Conservation (phyloP, 306 rosid species). For the Myrica gale region DNA sequence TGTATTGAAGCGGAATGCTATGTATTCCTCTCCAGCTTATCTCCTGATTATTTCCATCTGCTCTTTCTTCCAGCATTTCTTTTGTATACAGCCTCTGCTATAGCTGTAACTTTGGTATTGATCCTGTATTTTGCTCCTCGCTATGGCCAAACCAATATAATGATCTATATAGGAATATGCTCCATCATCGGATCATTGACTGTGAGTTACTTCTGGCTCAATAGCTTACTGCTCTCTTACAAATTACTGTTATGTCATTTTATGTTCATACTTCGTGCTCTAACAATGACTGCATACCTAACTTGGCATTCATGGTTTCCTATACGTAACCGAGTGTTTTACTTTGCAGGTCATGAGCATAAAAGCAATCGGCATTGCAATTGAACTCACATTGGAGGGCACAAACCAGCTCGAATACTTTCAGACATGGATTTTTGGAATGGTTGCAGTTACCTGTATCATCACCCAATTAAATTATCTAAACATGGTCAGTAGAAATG, state of each 20-base stretch:
- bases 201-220: conserved; percentile 38
- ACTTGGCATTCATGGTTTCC: conserved; percentile 11
- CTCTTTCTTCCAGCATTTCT: conserved; percentile 62
- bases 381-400: conserved; percentile 81
- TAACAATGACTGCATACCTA: neutral
- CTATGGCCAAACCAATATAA: conserved; percentile 72
- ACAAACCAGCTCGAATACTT: conserved; percentile 59
- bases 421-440: conserved; percentile 81
- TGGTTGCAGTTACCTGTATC: conserved; percentile 71
- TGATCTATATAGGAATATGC: conserved; percentile 71
- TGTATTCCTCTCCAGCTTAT: neutral
- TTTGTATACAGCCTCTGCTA: conserved; percentile 62
- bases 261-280: neutral
- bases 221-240: conserved; percentile 6
- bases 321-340: conserved; percentile 13
- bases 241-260: neutral
- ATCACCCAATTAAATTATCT: conserved; percentile 73
- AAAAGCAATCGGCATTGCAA: conserved; percentile 86
- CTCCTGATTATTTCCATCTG: neutral
- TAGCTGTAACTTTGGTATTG: conserved; percentile 61
- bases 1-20: neutral
- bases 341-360: conserved; percentile 77
- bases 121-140: conserved; percentile 70
- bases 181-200: conserved; percentile 82
- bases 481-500: conserved; percentile 58